Base-by-base conservation (phyloP, 768 basidiomycete species). In the Lanmaoa rubissima region DNA sequence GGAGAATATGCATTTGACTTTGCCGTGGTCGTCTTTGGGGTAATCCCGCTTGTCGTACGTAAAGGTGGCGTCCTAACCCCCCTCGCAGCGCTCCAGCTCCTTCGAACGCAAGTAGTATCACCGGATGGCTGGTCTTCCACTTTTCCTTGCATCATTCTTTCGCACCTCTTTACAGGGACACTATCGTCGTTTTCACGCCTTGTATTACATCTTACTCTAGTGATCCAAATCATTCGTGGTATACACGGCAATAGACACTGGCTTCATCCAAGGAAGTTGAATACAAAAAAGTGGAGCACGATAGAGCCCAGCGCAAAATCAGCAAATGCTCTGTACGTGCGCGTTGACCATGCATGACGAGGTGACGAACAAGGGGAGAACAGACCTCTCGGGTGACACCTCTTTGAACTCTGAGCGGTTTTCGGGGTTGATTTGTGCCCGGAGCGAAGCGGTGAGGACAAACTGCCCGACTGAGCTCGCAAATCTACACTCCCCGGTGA, bases 241-340 rank as follows among this genome's bases (percentile, higher is more conserved):
- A 36, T 31, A 19, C 49, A 31, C 16, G 16, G 24, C 49, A 14
- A 28, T 24, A 19, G 34, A 21, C 9, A 38, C 26, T 13, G 19
- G 36, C 6, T 54, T 75, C 73, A 98, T 72, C 96, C 97, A 14
- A 99, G 81, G 82, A 97, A 98, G 76, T 98, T 98, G 82, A 87
- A 98, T 58, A 97, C 95, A 72, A 98, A 99, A 79, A 98, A 94
- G 74, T 99, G 97, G 35, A 99, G 79, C 39, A 98, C 86, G 60
- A 98, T 87, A 3, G 93, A 95, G n/a, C 94, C 94, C 44, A 95
- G 72, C 28, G 90, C 90, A 68, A 98, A 99, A 68, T 99, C 97
- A 44, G 92, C 95, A 67, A 99, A 99, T 19, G 97, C 97, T 67
- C 97, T 99, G 69, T 17, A 46, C 31, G 36, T 49, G 45, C 13